Conservation (phyloP, 2,329 filamentous ascomycete species). For the Trichoderma atrobrunneum region DNA sequence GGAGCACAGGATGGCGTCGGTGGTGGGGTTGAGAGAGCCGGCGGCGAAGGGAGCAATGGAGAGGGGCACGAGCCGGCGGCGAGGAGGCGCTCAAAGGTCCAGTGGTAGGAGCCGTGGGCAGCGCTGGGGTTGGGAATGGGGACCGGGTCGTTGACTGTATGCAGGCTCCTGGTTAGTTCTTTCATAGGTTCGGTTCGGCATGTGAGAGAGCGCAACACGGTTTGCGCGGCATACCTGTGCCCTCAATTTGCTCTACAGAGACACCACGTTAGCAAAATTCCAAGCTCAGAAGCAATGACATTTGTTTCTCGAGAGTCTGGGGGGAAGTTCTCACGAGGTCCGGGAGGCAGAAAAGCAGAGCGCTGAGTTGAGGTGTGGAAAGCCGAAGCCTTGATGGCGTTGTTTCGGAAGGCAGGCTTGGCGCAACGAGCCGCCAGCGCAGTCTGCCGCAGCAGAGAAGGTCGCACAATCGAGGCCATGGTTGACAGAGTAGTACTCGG, state of each 20-base stretch:
- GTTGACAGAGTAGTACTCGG: neutral
- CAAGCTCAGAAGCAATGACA: neutral
- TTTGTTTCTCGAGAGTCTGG: neutral
- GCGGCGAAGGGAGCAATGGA: constrained; percentile 88
- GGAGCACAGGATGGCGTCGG: constrained; percentile 82
- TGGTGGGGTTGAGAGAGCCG: constrained; percentile 83
- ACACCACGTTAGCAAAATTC: constrained; percentile 41
- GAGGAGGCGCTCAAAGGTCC: constrained; percentile 89
- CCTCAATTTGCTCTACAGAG: constrained; percentile 65
- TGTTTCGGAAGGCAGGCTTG: constrained; percentile 32
- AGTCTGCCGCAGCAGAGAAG: constrained; percentile 54
- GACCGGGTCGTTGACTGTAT: constrained; percentile 81
- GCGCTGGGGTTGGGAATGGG: constrained; percentile 69
- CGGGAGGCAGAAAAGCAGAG: constrained; percentile 79
- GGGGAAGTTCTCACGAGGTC: constrained; percentile 68
- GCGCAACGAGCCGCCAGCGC: constrained; percentile 38
- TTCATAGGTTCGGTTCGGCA: neutral
- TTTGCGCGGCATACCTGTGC: constrained; percentile 58
- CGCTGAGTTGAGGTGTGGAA: constrained; percentile 80
- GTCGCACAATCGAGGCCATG: constrained; percentile 58
- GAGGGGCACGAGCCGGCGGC: constrained; percentile 79
- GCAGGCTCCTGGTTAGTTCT: constrained; percentile 15
- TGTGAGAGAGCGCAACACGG: constrained; percentile 10
- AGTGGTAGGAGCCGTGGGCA: constrained; percentile 94
- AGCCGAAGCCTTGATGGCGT: constrained; percentile 60